Evolutionary conservation across 2,329 filamentous ascomycete genomes (phyloP).

Genomic region (Fusarium hostae): DNA sequence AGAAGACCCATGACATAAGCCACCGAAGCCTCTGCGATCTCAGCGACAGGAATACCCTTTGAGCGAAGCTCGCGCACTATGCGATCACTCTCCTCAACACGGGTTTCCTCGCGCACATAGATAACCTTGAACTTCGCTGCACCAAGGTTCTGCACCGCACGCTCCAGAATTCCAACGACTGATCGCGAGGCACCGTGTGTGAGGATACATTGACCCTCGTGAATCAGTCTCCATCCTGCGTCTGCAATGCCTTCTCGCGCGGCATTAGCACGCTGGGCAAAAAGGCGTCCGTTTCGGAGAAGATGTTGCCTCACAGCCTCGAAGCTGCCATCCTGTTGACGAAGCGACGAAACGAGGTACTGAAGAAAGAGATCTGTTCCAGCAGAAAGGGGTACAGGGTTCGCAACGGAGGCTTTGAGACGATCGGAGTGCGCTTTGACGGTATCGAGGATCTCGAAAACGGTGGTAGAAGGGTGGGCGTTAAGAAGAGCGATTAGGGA

Average conservation of each 20-base stretch:
- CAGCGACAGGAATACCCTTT: slow-evolving; percentile 82
- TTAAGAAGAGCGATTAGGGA: slow-evolving; percentile 88
- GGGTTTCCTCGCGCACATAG: slow-evolving; percentile 73
- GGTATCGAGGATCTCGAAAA: slow-evolving; percentile 92
- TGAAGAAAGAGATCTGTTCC: slow-evolving; percentile 96
- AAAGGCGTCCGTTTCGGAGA: slow-evolving; percentile 85
- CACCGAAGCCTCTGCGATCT: slow-evolving; percentile 68
- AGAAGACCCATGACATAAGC: slow-evolving; percentile 75
- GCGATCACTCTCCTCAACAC: slow-evolving; percentile 70
- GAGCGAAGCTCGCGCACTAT: slow-evolving; percentile 77
- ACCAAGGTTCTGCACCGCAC: slow-evolving; percentile 69
- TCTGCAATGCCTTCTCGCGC: slow-evolving; percentile 84
- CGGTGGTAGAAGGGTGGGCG: slow-evolving; percentile 82
- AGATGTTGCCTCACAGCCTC: slow-evolving; percentile 85
- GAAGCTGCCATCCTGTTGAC: slow-evolving; percentile 70
- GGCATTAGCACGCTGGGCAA: slow-evolving; percentile 87
- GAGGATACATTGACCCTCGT: slow-evolving; percentile 82
- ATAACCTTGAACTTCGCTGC: slow-evolving; percentile 82
- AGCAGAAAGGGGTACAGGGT: slow-evolving; percentile 91
- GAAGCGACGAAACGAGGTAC: slow-evolving; percentile 83
- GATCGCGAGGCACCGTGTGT: slow-evolving; percentile 90
- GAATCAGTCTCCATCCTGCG: slow-evolving; percentile 81
- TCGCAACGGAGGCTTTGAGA: slow-evolving; percentile 82
- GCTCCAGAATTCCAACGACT: slow-evolving; percentile 79
- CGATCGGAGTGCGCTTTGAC: slow-evolving; percentile 80